Evolutionary conservation across 2,329 filamentous ascomycete species (phyloP).

Genomic region (Cadophora sp.): DNA sequence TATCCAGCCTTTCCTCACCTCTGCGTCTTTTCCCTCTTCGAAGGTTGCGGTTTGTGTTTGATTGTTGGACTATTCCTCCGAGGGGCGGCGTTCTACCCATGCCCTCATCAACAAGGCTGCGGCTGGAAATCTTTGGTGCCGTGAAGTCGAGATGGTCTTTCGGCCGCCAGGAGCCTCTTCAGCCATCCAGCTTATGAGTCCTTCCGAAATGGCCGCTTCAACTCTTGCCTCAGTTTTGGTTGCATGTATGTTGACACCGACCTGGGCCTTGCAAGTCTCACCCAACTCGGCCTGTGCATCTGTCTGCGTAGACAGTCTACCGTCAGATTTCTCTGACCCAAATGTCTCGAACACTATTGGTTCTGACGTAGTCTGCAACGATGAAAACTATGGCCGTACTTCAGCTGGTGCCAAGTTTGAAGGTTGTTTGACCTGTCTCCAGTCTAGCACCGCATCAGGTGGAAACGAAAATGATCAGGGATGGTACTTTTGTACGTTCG

Average conservation of each 20-base stretch:
- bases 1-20: conserved; percentile 10
- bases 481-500: conserved; percentile 42
- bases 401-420: conserved; percentile 38
- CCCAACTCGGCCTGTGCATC: conserved; percentile 58
- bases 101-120: conserved; percentile 17
- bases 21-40: conserved; percentile 12
- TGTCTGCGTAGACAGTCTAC: conserved; percentile 51
- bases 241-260: background rate
- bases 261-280: conserved; percentile 52
- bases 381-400: conserved; percentile 36
- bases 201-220: conserved; percentile 7
- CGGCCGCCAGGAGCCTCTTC: background rate
- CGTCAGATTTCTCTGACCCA: conserved; percentile 45
- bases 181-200: conserved; percentile 1
- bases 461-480: conserved; percentile 38
- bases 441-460: conserved; percentile 38
- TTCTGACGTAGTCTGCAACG: conserved; percentile 51
- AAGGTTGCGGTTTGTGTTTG: conserved; percentile 11
- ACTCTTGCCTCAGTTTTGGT: conserved; percentile 2
- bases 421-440: conserved; percentile 41
- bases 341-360: conserved; percentile 50
- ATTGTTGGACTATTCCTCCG: conserved; percentile 10
- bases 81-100: conserved; percentile 13
- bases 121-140: conserved; percentile 18
- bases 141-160: conserved; percentile 9